Evolutionary conservation across 495 filamentous ascomycete species (phyloP).

Genomic region (Annulohypoxylon maeteangense): DNA sequence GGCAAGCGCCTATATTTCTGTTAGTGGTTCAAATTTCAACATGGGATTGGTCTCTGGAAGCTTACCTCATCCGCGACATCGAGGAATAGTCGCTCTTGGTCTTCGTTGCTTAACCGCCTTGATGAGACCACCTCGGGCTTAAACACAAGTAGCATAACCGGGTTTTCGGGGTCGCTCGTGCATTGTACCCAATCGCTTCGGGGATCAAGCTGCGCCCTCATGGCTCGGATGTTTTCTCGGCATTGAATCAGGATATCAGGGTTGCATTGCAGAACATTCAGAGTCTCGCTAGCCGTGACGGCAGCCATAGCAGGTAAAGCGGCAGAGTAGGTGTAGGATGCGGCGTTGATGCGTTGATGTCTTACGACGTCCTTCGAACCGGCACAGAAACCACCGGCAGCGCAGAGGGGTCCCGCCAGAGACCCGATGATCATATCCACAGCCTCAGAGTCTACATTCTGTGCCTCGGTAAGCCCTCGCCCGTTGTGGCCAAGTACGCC

Average conservation of each 20-base stretch:
- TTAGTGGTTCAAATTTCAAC: conserved; percentile 17
- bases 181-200: conserved; percentile 91
- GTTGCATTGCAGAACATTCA: conserved; percentile 83
- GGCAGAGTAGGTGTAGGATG: conserved; percentile 93
- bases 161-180: conserved; percentile 85
- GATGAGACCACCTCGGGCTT: conserved; percentile 84
- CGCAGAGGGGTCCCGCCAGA: conserved; percentile 87
- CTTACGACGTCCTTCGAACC: conserved; percentile 89
- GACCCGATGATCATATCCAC: conserved; percentile 96
- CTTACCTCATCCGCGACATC: conserved; percentile 94
- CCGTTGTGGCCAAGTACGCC: conserved; percentile 92
- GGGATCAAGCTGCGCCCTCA: conserved; percentile 89
- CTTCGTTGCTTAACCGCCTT: conserved; percentile 70
- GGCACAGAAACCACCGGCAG: conserved; percentile 95
- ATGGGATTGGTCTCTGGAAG: neutral
- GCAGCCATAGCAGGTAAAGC: conserved; percentile 93
- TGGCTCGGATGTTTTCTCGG: conserved; percentile 81
- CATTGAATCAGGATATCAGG: conserved; percentile 79
- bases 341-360: conserved; percentile 91
- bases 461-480: conserved; percentile 90
- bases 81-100: conserved; percentile 87
- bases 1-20: conserved; percentile 66
- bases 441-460: conserved; percentile 89
- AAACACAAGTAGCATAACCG: conserved; percentile 83
- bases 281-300: conserved; percentile 90